phyloP scores from a whole-genome alignment of 805 yeast genomes.

The Candida coquimbonensis region DNA sequence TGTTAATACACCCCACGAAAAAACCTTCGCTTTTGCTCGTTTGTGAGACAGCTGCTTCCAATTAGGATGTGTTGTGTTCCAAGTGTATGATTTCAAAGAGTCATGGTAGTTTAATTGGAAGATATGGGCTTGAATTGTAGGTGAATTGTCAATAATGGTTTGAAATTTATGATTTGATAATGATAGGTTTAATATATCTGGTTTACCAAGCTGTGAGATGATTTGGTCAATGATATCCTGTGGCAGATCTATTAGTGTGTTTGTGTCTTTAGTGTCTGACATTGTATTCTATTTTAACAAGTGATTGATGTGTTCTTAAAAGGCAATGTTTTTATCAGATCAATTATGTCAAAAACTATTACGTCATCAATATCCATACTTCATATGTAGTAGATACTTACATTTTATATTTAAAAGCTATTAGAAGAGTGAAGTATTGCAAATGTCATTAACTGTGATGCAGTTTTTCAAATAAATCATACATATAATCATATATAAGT shows the following conservation, averaged over 20 bases:
- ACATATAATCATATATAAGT: no score
- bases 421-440: no score
- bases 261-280: background rate
- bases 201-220: conserved; percentile 5
- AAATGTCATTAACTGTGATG: no score
- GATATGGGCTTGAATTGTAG: conserved; percentile 37
- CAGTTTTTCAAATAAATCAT: no score
- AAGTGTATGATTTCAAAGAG: conserved; percentile 34
- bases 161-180: conserved; percentile 33
- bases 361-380: no score
- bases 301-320: no score
- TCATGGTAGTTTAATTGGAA: conserved; percentile 39
- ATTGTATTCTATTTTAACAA: background rate
- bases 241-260: background rate
- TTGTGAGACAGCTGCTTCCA: conserved; percentile 44
- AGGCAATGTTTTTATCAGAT: no score
- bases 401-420: no score
- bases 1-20: conserved; percentile 44
- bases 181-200: conserved; percentile 30
- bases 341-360: background rate
- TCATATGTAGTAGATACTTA: no score
- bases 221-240: conserved; percentile 2
- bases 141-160: conserved; percentile 29
- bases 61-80: conserved; percentile 23
- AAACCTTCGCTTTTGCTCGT: conserved; percentile 34